Conservation (phyloP, 352 stramenopile genomes). For the Globisporangium echinulatum region DNA sequence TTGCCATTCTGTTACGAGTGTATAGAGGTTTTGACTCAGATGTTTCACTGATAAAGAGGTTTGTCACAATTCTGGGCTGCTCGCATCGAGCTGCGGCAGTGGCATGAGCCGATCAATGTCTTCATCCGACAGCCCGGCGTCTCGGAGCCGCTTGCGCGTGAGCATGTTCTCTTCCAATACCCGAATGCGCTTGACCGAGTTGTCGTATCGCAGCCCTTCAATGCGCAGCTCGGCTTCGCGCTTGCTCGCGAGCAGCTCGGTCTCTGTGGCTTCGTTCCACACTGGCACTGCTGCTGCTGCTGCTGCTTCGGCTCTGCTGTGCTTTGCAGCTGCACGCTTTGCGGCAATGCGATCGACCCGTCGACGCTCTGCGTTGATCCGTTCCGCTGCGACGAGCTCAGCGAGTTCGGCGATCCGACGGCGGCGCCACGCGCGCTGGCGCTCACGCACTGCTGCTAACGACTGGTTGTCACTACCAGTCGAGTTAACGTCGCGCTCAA, state of each 20-base stretch:
- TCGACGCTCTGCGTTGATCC: conserved; percentile 2
- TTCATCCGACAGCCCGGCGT: conserved; percentile 18
- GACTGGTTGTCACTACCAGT: too few relatives aligned
- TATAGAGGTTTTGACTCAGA: too few relatives aligned
- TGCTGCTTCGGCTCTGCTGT: too few relatives aligned
- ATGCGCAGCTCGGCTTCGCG: conserved; percentile 15
- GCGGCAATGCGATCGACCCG: not conserved
- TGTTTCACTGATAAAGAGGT: too few relatives aligned
- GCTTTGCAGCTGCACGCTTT: too few relatives aligned
- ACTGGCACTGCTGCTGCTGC: too few relatives aligned
- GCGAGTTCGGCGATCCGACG: too few relatives aligned
- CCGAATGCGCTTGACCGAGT: conserved; percentile 15
- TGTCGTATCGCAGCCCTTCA: conserved; percentile 10
- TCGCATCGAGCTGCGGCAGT: not conserved
- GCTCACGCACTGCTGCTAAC: too few relatives aligned
- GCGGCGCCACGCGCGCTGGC: too few relatives aligned
- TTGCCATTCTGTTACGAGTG: not conserved
- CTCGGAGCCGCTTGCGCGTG: conserved; percentile 32
- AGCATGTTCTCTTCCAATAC: conserved; percentile 17
- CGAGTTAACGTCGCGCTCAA: too few relatives aligned
- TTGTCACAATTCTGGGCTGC: too few relatives aligned
- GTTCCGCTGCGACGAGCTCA: too few relatives aligned
- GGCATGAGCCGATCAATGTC: conserved; percentile 14
- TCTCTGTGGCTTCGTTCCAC: conserved; percentile 12
- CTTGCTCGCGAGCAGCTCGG: conserved; percentile 12